Base-by-base conservation (phyloP, 1,139 yeast genomes). In the Nakaseomyces uthaithaninus region DNA sequence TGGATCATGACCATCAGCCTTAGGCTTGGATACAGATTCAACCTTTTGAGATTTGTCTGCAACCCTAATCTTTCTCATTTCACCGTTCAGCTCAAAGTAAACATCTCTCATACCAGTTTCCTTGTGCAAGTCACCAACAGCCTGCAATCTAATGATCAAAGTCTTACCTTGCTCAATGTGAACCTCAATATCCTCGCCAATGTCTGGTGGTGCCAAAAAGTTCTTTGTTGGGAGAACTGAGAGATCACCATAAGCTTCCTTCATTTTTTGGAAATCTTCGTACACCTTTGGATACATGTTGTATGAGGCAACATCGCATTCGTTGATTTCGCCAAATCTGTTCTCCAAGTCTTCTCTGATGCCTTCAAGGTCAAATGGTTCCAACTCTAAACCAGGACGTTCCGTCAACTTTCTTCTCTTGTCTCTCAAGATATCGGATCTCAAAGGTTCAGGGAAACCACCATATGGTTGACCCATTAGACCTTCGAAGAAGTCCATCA, bases 401-500 rank as follows among this genome's bases (percentile, higher is more conserved):
- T 73, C 69, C 46, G 77, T 75, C 65, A 91, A 77, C 68, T 87
- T 86, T 66, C 84, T 80, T 68, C 99, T 82, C 77, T 87, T 89
- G 55, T 84, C 84, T 61, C 75, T 76, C 61, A 91, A 77, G 48
- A 91, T 75, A 62, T 89, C 84, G 37, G 95, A 72, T 69, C 98
- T 80, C 65, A 91, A 73, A 36, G 99, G 98, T 68, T 91, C 99
- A 42, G 98, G 98, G 94, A 93, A 91, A 8, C 99, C 99, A 53
- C 98, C 98, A 62, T 85, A 87, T 54, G 99, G 99, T 56, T 91
- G 91, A 61, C 99, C 99, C 87, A 93, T 91, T 60, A 91, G 74
- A 55, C 99, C 99, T 70, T 93, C 95, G 77, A 91, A 87, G 74
- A 91, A 91, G 68, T 93, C 98, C 61, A 91, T 74, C 26, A 91